A percentile compares a stretch with the other conserved stretches of the same genome.
Evolutionary conservation across 192 early-diverging fungal genomes (phyloP).

Genomic region (Polychytrium aggregatum): DNA sequence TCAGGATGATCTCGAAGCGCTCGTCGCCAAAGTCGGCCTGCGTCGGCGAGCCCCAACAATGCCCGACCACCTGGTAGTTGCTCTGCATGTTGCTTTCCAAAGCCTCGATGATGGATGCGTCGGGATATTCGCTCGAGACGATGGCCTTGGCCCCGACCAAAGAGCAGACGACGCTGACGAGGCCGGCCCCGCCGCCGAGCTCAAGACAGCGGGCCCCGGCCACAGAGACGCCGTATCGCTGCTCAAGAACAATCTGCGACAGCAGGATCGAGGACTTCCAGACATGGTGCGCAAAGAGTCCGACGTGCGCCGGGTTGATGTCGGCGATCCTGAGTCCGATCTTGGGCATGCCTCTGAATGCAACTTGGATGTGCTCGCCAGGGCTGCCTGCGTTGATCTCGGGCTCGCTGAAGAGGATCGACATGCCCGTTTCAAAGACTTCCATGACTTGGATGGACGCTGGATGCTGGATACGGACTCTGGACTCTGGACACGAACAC

Average conservation of each 20-base stretch:
- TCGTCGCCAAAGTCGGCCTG: too few relatives aligned
- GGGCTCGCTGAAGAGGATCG: slow-evolving; percentile 5
- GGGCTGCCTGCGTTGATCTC: slow-evolving; percentile 6
- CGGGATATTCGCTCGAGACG: slow-evolving; percentile 60
- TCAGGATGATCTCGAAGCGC: slow-evolving; percentile 8
- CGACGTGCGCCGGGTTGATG: neutral
- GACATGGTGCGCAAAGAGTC: slow-evolving; percentile 13
- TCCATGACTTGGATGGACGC: too few relatives aligned
- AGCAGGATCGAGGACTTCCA: slow-evolving; percentile 13
- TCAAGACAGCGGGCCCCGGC: too few relatives aligned
- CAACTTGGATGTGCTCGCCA: slow-evolving; percentile 1
- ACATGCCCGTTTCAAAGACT: slow-evolving; percentile 5
- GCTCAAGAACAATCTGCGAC: slow-evolving; percentile 3
- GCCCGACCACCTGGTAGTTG: slow-evolving; percentile 9
- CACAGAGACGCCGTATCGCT: slow-evolving; percentile 13
- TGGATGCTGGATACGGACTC: too few relatives aligned
- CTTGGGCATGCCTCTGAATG: neutral
- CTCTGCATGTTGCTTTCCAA: slow-evolving; percentile 4
- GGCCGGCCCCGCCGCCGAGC: slow-evolving; percentile 67
- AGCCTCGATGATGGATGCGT: slow-evolving; percentile 47
- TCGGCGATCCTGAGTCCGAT: neutral
- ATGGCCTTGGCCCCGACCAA: slow-evolving; percentile 48
- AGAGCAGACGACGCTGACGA: slow-evolving; percentile 54
- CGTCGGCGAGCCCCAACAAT: slow-evolving; percentile 9
- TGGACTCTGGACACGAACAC: too few relatives aligned